Evolutionary conservation across 139 green algal genomes (phyloP).

Genomic region (Yamagishiella unicocca): DNA sequence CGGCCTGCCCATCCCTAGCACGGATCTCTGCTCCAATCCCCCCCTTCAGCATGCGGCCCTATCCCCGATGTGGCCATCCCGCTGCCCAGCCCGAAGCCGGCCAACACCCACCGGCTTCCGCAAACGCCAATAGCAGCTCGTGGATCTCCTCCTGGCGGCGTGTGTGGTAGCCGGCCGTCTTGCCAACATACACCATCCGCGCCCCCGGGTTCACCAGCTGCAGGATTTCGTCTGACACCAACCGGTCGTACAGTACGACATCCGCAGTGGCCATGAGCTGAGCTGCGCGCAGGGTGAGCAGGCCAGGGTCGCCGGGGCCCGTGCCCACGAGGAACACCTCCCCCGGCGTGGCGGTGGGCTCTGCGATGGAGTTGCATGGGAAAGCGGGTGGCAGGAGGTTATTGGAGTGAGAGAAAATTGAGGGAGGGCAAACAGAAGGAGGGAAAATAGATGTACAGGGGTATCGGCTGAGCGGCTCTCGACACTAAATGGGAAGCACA

Average conservation of each 20-base stretch:
- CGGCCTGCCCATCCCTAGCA: too few species aligned
- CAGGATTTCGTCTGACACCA: slow-evolving; percentile 95
- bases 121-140: slow-evolving; percentile 92
- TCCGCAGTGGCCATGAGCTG: slow-evolving; percentile 94
- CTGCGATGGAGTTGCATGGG: slow-evolving; percentile 9
- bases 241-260: slow-evolving; percentile 97
- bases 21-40: too few species aligned
- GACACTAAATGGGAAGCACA: too few species aligned
- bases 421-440: too few species aligned
- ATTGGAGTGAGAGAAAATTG: too few species aligned
- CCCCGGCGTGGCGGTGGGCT: slow-evolving; percentile 49
- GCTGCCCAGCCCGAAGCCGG: too few species aligned
- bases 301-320: slow-evolving; percentile 94
- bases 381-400: too few species aligned
- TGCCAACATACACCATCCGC: slow-evolving; percentile 98
- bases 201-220: slow-evolving; percentile 77
- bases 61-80: too few species aligned
- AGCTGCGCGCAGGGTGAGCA: slow-evolving; percentile 93
- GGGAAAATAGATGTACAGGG: too few species aligned
- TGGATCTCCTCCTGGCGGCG: slow-evolving; percentile 96
- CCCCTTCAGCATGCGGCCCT: too few species aligned
- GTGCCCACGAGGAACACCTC: slow-evolving; percentile 96
- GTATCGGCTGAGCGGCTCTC: too few species aligned
- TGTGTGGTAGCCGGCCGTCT: slow-evolving; percentile 95
- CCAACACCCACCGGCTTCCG: slow-evolving; percentile 71